Base-by-base conservation (phyloP, 345 rosid genomes). In the Psidium guajava region DNA sequence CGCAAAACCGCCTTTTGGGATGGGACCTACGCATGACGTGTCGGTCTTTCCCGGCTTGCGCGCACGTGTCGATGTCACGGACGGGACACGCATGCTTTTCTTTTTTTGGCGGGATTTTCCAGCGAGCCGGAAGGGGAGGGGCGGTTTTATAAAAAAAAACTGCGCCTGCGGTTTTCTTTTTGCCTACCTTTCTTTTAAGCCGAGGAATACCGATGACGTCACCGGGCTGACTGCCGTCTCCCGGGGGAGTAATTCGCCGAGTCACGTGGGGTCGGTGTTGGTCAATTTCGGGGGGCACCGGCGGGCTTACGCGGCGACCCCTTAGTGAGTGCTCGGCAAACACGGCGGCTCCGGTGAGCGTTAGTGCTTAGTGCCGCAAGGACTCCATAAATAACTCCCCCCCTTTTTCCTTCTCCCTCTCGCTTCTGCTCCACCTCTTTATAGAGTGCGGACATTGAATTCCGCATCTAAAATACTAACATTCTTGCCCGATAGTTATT, bases 381-480 rank as follows among this genome's bases (percentile, higher is more conserved):
- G 36, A n/a, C n/a, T n/a, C n/a, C n/a, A n/a, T n/a, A n/a, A n/a
- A n/a, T n/a, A n/a, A n/a, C n/a, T n/a, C n/a, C n/a, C n/a, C n/a
- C n/a, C n/a, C n/a, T n/a, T n/a, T n/a, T n/a, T n/a, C n/a, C n/a
- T n/a, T n/a, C n/a, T n/a, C n/a, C n/a, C n/a, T n/a, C n/a, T n/a
- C n/a, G n/a, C n/a, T n/a, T 44, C 7, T 44, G 6, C 47, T 44
- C 47, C 7, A 6, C 6, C 8, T 6, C 8, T 47, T 47, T 47
- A 1, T 11, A 2, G 11, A 8, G 11, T 2, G 50, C 11, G 11
- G 8, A 7, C 0, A 47, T 47, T 11, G 2, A 8, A 47, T 11
- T 8, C 1, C 11, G 10, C 3, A 10, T 2, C 10, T 49, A 49
- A 49, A 49, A 49, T 49, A 49, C 51, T 9, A 9, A 2, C 12